Evolutionary conservation across 352 stramenopile species (phyloP).

Genomic region (Globisporangium polare): DNA sequence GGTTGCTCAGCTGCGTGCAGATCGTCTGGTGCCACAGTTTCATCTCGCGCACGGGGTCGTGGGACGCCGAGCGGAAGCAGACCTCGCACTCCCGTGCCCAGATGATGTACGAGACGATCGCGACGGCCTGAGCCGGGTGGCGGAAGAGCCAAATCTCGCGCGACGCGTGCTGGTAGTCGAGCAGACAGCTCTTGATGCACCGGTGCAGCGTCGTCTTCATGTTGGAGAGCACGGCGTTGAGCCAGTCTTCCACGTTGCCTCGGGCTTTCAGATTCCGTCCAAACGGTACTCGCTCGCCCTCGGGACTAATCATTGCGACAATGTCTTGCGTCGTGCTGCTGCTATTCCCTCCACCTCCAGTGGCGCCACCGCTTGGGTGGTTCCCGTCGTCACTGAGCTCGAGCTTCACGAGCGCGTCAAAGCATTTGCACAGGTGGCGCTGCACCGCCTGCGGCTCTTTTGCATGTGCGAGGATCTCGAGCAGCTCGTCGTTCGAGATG

Average conservation of each 20-base stretch:
- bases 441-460: constrained; percentile 79
- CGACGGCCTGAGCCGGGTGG: constrained; percentile 89
- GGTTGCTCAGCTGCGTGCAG: constrained; percentile 54
- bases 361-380: constrained; percentile 2
- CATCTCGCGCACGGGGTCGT: constrained; percentile 50
- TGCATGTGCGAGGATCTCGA: constrained; percentile 80
- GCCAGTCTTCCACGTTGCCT: constrained; percentile 87
- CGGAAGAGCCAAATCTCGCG: constrained; percentile 83
- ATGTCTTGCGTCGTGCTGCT: constrained; percentile 44
- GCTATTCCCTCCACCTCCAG: not conserved
- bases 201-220: constrained; percentile 74
- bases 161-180: constrained; percentile 85
- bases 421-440: constrained; percentile 80
- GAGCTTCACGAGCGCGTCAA: constrained; percentile 75
- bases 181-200: constrained; percentile 69
- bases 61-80: constrained; percentile 48
- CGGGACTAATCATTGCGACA: constrained; percentile 73
- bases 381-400: constrained; percentile 56
- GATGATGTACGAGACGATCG: constrained; percentile 88
- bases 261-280: constrained; percentile 72
- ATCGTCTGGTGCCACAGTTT: constrained; percentile 66
- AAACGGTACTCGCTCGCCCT: constrained; percentile 79
- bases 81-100: constrained; percentile 71
- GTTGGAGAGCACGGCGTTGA: constrained; percentile 64
- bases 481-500: constrained; percentile 83